Evolutionary conservation across 805 yeast genomes (phyloP).

Genomic region (Yarrowia sp.): DNA sequence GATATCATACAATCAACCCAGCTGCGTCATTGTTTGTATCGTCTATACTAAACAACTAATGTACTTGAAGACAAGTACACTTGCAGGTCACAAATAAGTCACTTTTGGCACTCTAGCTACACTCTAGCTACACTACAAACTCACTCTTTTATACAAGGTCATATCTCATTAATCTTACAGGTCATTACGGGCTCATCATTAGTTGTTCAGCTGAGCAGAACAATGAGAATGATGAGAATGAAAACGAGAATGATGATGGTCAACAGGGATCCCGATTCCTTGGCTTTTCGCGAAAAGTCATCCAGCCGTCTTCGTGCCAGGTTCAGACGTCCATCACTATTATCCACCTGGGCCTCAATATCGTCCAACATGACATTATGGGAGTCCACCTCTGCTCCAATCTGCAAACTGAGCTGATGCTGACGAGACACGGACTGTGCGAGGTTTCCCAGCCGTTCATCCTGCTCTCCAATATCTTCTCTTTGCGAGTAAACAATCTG

Average conservation of each 20-base stretch:
- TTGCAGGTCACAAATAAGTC: too few species aligned
- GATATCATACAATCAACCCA: too few species aligned
- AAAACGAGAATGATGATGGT: slow-evolving; percentile 40
- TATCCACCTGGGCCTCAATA: slow-evolving; percentile 42
- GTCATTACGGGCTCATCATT: not conserved
- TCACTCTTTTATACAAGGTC: not conserved
- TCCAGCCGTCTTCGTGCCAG: slow-evolving; percentile 40
- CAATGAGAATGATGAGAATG: slow-evolving; percentile 40
- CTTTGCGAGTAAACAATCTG: slow-evolving; percentile 34
- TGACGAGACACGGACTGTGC: slow-evolving; percentile 42
- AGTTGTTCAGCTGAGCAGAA: slow-evolving; percentile 34
- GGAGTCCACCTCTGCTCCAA: slow-evolving; percentile 41
- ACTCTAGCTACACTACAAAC: too few species aligned
- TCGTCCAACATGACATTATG: slow-evolving; percentile 42
- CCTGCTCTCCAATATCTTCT: slow-evolving; percentile 41
- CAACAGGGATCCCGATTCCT: slow-evolving; percentile 41
- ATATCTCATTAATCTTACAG: slow-evolving; percentile 14
- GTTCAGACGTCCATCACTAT: slow-evolving; percentile 38
- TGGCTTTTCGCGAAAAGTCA: slow-evolving; percentile 41
- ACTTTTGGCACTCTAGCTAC: too few species aligned
- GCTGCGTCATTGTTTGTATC: too few species aligned
- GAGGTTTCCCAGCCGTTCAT: slow-evolving; percentile 40
- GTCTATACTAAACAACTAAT: too few species aligned
- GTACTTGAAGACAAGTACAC: too few species aligned
- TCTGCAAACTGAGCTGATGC: slow-evolving; percentile 41